Base-by-base conservation (phyloP, 177 flowering plant species). In the Vitis hybrid region DNA sequence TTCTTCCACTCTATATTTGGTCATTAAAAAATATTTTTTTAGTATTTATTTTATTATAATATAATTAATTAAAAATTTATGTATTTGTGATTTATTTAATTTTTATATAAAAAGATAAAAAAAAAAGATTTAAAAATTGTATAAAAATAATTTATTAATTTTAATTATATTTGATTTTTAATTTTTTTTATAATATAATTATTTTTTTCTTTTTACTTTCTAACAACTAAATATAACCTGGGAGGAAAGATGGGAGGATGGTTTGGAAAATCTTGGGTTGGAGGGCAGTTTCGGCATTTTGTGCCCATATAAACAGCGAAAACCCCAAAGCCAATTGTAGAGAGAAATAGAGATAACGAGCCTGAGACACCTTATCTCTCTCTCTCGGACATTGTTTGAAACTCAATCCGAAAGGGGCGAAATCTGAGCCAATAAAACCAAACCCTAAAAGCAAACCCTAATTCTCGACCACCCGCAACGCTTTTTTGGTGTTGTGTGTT, bases 251-350 rank as follows among this genome's bases (percentile, higher is more conserved):
- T 33, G 45, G 0, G 45, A 33, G 45, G 45, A 33, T 7, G 45
- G 45, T 1, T 33, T 4, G 45, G 7, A 33, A 33, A 33, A 7
- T 10, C 1, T 10, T 10, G 13, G 2, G 10, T 10, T 12, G 7
- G 10, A 22, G 68, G 68, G 33, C 29, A 65, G 10, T 65, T 26
- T 12, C 9, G 68, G 52, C 45, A 51, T 65, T 65, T 65, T 26
- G 16, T 3, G 3, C 22, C 21, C 5, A 10, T 26, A 10, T 10
- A 18, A 64, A 64, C 56, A 31, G 7, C 26, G 64, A 10, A 62
- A 63, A 48, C 22, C 49, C 58, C 57, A 26, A 51, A 65, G 58
- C 45, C 21, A 5, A 18, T 53, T 53, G 3, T 53, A 39, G 52
- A 49, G 65, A 62, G 33, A 62, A 8, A 29, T 19, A 22, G 29